These are phyloP conservation scores for Tubosaeta sp. DNA, from an alignment of 768 basidiomycete species.

Conservation along the genomic window DNA sequence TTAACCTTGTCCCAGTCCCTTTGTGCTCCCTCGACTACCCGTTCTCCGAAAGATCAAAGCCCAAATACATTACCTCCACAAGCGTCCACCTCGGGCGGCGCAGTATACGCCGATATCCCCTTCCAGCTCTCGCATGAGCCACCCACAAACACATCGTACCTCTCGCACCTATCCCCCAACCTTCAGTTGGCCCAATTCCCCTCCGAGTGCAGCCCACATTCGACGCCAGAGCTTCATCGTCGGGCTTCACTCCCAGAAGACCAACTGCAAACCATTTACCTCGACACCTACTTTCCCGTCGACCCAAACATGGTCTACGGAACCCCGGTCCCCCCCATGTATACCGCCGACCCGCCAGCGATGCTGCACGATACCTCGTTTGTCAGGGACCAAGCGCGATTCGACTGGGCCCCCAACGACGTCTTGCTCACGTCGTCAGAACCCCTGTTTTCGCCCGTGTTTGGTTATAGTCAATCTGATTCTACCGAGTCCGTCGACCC, in stretches of 20 bases:
- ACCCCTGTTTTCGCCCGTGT: slow-evolving; percentile 12
- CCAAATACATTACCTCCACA: slow-evolving; percentile 23
- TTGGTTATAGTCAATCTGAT: slow-evolving; percentile 18
- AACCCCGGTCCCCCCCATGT: slow-evolving; percentile 12
- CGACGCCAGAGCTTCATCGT: slow-evolving; percentile 9
- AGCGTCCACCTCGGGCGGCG: slow-evolving; percentile 18
- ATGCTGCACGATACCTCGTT: slow-evolving; percentile 14
- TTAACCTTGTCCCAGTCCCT: slow-evolving; percentile 37
- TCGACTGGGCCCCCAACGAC: slow-evolving; percentile 15
- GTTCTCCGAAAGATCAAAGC: slow-evolving; percentile 15
- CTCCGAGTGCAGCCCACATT: slow-evolving; percentile 9
- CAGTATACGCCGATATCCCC: slow-evolving; percentile 4
- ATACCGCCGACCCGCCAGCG: slow-evolving; percentile 14
- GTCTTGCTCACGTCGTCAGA: slow-evolving; percentile 16
- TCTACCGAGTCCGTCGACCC: slow-evolving; percentile 18
- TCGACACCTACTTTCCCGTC: slow-evolving; percentile 19
- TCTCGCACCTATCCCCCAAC: slow-evolving; percentile 17
- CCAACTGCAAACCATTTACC: slow-evolving; percentile 17
- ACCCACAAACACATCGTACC: slow-evolving; percentile 16
- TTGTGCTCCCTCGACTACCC: slow-evolving; percentile 37
- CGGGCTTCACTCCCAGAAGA: slow-evolving; percentile 22
- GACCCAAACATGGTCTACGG: slow-evolving; percentile 15
- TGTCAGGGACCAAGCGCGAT: slow-evolving; percentile 7
- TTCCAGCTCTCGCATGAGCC: slow-evolving; percentile 11
- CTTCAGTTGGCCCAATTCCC: slow-evolving; percentile 18